Percentiles rank a stretch among this genome's conserved stretches.
phyloP scores from a whole-genome alignment of 305 asterid species.

The Solanum hybrid region DNA sequence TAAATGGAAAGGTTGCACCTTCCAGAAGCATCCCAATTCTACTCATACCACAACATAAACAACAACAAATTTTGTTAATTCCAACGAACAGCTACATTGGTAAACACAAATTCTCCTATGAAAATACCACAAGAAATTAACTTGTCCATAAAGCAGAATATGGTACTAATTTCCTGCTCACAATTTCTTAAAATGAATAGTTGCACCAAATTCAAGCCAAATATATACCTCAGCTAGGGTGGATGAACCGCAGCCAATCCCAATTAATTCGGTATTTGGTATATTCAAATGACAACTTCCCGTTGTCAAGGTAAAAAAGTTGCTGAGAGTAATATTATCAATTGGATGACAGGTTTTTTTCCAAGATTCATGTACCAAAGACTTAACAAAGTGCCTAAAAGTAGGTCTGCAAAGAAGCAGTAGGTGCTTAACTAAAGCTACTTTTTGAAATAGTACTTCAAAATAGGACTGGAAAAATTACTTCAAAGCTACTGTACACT shows the following conservation, averaged over 20 bases:
- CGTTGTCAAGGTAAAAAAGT: neutral
- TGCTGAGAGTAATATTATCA: neutral
- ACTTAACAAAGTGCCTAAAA: neutral
- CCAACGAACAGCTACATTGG: neutral
- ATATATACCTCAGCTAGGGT: neutral
- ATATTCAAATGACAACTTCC: neutral
- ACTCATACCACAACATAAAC: neutral
- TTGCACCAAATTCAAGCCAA: neutral
- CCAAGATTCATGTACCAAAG: neutral
- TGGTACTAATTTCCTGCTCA: neutral
- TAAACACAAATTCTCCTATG: neutral
- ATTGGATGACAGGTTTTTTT: neutral
- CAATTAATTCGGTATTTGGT: neutral
- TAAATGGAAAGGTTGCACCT: neutral
- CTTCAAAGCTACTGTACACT: neutral
- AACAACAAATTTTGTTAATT: neutral
- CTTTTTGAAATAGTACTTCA: neutral
- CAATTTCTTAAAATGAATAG: neutral
- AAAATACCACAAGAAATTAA: neutral
- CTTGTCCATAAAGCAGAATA: neutral
- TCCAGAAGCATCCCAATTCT: neutral
- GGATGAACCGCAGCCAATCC: neutral
- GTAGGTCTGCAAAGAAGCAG: neutral
- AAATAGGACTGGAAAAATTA: neutral
- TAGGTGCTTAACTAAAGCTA: neutral